These are phyloP conservation scores for Yamadazyma friedrichii DNA, from an alignment of 1,139 yeast genomes.

Conservation along the genomic window DNA sequence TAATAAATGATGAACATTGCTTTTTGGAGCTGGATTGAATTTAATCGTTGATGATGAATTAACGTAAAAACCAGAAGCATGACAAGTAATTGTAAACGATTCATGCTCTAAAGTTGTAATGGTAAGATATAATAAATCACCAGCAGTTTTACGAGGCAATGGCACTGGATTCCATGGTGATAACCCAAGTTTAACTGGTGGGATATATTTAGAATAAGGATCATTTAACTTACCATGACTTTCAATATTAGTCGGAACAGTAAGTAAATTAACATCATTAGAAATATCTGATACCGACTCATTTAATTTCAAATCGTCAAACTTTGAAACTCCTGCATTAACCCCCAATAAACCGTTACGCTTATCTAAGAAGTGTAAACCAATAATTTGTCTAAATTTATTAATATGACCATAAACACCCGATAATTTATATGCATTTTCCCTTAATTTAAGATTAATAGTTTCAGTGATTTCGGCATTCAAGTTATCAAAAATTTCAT, in stretches of 20 bases:
- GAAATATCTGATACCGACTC: conserved; percentile 4
- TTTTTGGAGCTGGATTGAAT: conserved; percentile 55
- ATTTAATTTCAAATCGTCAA: conserved; percentile 30
- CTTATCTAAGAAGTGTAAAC: conserved; percentile 42
- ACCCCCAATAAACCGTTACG: conserved; percentile 24
- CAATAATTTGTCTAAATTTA: conserved; percentile 45
- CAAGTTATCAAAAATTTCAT: conserved; percentile 26
- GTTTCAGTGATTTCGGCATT: conserved; percentile 16
- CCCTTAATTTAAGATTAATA: conserved; percentile 20
- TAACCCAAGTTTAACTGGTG: conserved; percentile 53
- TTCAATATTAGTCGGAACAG: background rate
- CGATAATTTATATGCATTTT: conserved; percentile 40
- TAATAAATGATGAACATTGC: conserved; percentile 48
- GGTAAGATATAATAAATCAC: conserved; percentile 78
- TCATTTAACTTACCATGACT: conserved; percentile 4
- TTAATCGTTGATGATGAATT: conserved; percentile 64
- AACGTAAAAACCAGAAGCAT: conserved; percentile 74
- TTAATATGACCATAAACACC: conserved; percentile 38
- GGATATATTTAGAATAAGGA: conserved; percentile 12
- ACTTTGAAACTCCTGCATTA: conserved; percentile 27
- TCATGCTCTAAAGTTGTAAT: conserved; percentile 81
- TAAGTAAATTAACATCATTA: conserved; percentile 3
- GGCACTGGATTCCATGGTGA: conserved; percentile 93
- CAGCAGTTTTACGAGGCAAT: conserved; percentile 57
- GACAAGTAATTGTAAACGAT: conserved; percentile 72